These are phyloP conservation scores for Trichoderma gamsii DNA, from an alignment of 495 filamentous ascomycete genomes.

Conservation along the genomic window DNA sequence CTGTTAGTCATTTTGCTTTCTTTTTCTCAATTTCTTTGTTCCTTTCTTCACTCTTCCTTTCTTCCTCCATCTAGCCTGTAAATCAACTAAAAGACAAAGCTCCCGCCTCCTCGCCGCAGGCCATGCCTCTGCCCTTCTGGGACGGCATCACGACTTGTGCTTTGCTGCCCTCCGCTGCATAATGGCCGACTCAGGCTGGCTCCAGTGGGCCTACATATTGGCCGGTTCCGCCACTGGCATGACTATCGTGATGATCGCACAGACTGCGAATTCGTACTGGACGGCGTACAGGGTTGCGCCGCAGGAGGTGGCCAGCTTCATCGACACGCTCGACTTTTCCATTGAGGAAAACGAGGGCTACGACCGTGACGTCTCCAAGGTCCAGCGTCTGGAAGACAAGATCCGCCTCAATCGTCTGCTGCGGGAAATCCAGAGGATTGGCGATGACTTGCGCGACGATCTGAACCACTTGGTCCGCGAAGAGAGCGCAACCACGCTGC, in stretches of 20 bases:
- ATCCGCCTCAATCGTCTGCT: slow-evolving; percentile 44
- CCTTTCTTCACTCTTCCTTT: neutral
- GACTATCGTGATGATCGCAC: slow-evolving; percentile 36
- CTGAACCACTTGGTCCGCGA: slow-evolving; percentile 42
- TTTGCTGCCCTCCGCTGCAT: slow-evolving; percentile 12
- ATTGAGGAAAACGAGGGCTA: slow-evolving; percentile 48
- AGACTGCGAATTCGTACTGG: slow-evolving; percentile 37
- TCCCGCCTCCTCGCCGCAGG: neutral
- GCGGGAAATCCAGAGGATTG: slow-evolving; percentile 50
- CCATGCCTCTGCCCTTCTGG: slow-evolving; percentile 3
- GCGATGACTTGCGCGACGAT: slow-evolving; percentile 47
- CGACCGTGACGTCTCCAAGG: slow-evolving; percentile 45
- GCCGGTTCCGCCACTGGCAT: slow-evolving; percentile 45
- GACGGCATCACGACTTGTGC: slow-evolving; percentile 12
- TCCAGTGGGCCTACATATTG: slow-evolving; percentile 40
- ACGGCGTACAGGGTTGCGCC: slow-evolving; percentile 44
- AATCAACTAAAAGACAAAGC: neutral
- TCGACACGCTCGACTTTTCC: slow-evolving; percentile 45
- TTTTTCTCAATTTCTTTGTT: neutral
- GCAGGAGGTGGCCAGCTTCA: slow-evolving; percentile 41
- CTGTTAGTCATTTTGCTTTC: neutral
- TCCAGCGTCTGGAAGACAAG: slow-evolving; percentile 47
- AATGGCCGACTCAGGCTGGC: slow-evolving; percentile 21
- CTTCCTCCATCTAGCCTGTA: neutral
- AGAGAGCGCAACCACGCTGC: slow-evolving; percentile 36